phyloP scores from a whole-genome alignment of 2,329 filamentous ascomycete species.

The Helminthosporium solani region DNA sequence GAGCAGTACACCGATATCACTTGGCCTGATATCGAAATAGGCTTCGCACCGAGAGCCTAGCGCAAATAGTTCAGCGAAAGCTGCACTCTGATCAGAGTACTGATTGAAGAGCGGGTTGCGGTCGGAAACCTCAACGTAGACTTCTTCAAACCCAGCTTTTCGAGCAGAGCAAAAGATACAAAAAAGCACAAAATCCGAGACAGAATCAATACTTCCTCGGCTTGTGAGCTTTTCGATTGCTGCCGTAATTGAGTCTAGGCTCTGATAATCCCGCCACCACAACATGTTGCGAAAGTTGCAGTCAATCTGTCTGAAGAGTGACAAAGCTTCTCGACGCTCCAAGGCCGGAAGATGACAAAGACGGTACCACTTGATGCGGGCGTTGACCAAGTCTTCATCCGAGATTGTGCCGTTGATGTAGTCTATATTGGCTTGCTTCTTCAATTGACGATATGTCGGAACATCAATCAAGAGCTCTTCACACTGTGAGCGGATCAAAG shows the following conservation, averaged over 20 bases:
- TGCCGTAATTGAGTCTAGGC: conserved; percentile 32
- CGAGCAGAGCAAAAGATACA: conserved; percentile 60
- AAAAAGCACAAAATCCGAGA: conserved; percentile 57
- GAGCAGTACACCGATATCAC: conserved; percentile 37
- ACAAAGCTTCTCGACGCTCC: conserved; percentile 23
- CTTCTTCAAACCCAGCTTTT: conserved; percentile 60
- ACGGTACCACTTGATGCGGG: conserved; percentile 39
- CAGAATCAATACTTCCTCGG: conserved; percentile 26
- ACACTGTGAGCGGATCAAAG: conserved; percentile 27
- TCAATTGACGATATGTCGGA: conserved; percentile 40
- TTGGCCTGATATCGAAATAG: conserved; percentile 58
- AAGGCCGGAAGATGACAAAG: conserved; percentile 29
- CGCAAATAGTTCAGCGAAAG: conserved; percentile 64
- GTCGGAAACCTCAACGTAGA: conserved; percentile 64
- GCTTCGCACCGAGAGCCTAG: conserved; percentile 63
- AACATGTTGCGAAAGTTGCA: conserved; percentile 28
- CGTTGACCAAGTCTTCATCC: conserved; percentile 32
- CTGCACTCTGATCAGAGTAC: conserved; percentile 63
- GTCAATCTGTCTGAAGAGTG: conserved; percentile 37
- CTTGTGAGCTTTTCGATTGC: conserved; percentile 27
- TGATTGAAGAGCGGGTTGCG: conserved; percentile 62
- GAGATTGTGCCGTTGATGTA: conserved; percentile 32
- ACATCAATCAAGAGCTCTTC: conserved; percentile 38
- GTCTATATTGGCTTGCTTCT: conserved; percentile 39
- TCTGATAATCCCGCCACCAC: conserved; percentile 31